These are phyloP conservation scores for Allium sativum DNA, from an alignment of 106 monocot species.

Conservation along the genomic window DNA sequence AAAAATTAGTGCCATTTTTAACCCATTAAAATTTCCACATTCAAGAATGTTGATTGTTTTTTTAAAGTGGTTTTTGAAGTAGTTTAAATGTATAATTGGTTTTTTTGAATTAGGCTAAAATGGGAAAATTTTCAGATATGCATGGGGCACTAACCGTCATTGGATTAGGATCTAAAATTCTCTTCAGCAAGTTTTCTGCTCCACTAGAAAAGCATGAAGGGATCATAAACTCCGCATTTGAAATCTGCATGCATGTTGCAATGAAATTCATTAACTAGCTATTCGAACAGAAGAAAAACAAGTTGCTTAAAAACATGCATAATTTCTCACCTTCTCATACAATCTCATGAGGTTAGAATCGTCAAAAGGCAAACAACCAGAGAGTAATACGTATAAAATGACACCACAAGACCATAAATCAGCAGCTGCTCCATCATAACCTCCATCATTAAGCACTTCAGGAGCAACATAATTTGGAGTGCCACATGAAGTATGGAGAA, in stretches of 20 bases:
- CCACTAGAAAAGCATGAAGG: constrained; percentile 74
- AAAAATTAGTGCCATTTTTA: background rate
- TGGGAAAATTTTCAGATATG: background rate
- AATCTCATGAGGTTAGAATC: constrained; percentile 68
- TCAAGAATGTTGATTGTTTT: background rate
- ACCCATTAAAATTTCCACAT: background rate
- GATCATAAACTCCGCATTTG: constrained; percentile 51
- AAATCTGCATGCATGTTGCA: constrained; percentile 58
- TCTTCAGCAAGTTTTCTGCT: constrained; percentile 50
- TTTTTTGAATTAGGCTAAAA: background rate
- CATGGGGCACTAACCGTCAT: constrained; percentile 38
- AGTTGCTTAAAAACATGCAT: background rate
- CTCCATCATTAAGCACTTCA: constrained; percentile 55
- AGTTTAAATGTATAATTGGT: background rate
- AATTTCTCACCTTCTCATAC: constrained; percentile 56
- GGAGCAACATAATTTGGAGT: constrained; percentile 28
- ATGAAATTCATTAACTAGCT: background rate
- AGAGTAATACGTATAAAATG: constrained; percentile 72
- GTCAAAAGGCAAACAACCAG: constrained; percentile 93
- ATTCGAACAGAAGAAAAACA: background rate
- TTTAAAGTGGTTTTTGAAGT: background rate
- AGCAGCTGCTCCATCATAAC: constrained; percentile 81
- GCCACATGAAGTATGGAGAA: constrained; percentile 21
- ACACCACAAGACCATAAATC: constrained; percentile 95
- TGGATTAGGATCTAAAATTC: constrained; percentile 81